Conservation (phyloP, 805 yeast species). For the Candida ortonii region DNA sequence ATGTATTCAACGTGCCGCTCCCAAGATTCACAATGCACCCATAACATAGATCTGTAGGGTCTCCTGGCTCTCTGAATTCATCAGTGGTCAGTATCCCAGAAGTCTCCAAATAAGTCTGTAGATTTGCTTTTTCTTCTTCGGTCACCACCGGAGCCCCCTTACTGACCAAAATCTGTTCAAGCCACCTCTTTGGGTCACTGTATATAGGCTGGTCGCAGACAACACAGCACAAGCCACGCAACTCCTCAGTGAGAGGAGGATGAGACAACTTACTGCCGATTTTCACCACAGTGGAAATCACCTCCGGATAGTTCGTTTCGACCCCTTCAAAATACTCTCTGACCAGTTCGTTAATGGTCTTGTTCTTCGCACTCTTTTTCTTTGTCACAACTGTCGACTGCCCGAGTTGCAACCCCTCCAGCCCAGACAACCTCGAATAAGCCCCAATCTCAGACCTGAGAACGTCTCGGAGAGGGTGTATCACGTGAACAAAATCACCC, state of each 20-base stretch:
- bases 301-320: conserved; percentile 79
- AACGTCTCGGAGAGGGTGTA: conserved; percentile 76
- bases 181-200: conserved; percentile 63
- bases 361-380: conserved; percentile 57
- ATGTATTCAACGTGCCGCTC: conserved; percentile 34
- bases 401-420: conserved; percentile 34
- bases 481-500: conserved; percentile 38
- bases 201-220: conserved; percentile 57
- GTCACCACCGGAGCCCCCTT: conserved; percentile 47
- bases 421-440: conserved; percentile 43
- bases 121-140: conserved; percentile 39
- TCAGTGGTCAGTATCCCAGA: conserved; percentile 1
- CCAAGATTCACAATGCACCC: conserved; percentile 71
- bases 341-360: conserved; percentile 79
- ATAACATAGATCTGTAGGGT: conserved; percentile 53
- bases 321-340: conserved; percentile 66
- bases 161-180: conserved; percentile 62
- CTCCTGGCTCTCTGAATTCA: conserved; percentile 9
- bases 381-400: conserved; percentile 19
- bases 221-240: conserved; percentile 39
- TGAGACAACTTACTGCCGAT: conserved; percentile 75
- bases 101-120: conserved; percentile 20
- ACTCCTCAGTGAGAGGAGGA: conserved; percentile 32
- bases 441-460: conserved; percentile 63
- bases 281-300: conserved; percentile 87